Evolutionary conservation across 345 rosid species (phyloP).

Genomic region (Draba incana): DNA sequence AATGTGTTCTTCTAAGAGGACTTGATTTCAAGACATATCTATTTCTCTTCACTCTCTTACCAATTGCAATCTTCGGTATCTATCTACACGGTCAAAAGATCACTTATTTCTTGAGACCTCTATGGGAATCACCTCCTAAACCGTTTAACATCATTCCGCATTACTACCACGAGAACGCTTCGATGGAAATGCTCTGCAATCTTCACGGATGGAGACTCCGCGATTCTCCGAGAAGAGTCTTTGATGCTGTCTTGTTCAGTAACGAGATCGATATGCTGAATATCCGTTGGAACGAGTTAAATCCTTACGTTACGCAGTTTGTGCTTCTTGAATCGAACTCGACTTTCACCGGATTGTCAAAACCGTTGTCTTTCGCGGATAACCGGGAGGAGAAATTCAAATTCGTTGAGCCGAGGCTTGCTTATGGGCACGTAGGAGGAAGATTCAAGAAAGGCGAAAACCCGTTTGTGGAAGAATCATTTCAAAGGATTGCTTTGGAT

Average conservation of each 20-base stretch:
- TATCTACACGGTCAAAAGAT: conserved; percentile 44
- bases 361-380: conserved; percentile 58
- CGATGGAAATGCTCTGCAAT: conserved; percentile 71
- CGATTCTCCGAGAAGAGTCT: conserved; percentile 74
- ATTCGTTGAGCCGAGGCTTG: conserved; percentile 66
- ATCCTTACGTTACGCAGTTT: conserved; percentile 75
- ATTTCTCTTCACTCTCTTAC: conserved; percentile 30
- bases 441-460: conserved; percentile 80
- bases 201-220: conserved; percentile 92
- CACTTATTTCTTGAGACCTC: conserved; percentile 45
- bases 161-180: conserved; percentile 57
- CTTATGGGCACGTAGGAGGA: conserved; percentile 79
- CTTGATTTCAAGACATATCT: conserved; percentile 23
- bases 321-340: conserved; percentile 93
- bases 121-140: conserved; percentile 43
- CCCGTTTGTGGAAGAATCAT: conserved; percentile 89
- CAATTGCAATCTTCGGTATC: conserved; percentile 34
- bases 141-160: conserved; percentile 39
- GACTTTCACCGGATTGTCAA: conserved; percentile 71
- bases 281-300: conserved; percentile 83
- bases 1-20: conserved; percentile 22
- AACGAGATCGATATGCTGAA: conserved; percentile 76
- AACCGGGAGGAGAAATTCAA: conserved; percentile 53
- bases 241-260: conserved; percentile 84
- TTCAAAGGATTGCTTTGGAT: conserved; percentile 85